A percentile compares a stretch with the other conserved stretches of the same genome.
phyloP scores from a whole-genome alignment of 2,329 filamentous ascomycete genomes.

The Trichophyton rubrum region DNA sequence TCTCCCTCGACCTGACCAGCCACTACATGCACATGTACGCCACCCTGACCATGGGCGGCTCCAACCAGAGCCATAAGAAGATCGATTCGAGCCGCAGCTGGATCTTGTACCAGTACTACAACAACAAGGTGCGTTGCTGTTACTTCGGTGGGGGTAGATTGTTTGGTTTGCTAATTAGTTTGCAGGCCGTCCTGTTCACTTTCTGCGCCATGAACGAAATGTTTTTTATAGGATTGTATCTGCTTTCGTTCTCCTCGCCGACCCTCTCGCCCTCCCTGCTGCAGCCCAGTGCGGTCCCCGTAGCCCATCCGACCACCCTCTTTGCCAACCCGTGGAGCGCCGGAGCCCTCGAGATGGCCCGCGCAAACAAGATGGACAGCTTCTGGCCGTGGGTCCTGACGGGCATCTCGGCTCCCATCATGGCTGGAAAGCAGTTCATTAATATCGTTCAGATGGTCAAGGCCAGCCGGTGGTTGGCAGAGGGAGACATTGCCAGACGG shows the following conservation, averaged over 20 bases:
- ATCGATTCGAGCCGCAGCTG: conserved; percentile 78
- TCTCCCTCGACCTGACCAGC: conserved; percentile 83
- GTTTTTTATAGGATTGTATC: conserved; percentile 97
- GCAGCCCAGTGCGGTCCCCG: conserved; percentile 55
- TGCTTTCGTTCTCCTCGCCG: conserved; percentile 91
- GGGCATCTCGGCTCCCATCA: conserved; percentile 68
- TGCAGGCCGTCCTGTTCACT: conserved; percentile 74
- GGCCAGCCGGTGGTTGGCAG: conserved; percentile 80
- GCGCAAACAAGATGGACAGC: conserved; percentile 84
- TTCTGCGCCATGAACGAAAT: conserved; percentile 86
- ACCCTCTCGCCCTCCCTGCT: conserved; percentile 75
- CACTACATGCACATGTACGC: conserved; percentile 99
- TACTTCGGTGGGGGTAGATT: not conserved
- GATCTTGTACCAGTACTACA: conserved; percentile 91
- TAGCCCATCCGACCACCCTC: conserved; percentile 56
- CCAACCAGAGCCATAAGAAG: conserved; percentile 77
- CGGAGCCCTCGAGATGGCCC: conserved; percentile 79
- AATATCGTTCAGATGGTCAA: conserved; percentile 91
- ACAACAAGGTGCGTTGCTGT: conserved; percentile 59
- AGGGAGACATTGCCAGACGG: conserved; percentile 66
- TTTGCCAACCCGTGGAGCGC: conserved; percentile 87
- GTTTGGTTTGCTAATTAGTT: not conserved
- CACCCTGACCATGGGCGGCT: conserved; percentile 74
- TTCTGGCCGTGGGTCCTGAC: conserved; percentile 68
- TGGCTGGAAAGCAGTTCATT: conserved; percentile 84